phyloP scores from a whole-genome alignment of 2,329 filamentous ascomycete species.

The Alternaria tenuissima region DNA sequence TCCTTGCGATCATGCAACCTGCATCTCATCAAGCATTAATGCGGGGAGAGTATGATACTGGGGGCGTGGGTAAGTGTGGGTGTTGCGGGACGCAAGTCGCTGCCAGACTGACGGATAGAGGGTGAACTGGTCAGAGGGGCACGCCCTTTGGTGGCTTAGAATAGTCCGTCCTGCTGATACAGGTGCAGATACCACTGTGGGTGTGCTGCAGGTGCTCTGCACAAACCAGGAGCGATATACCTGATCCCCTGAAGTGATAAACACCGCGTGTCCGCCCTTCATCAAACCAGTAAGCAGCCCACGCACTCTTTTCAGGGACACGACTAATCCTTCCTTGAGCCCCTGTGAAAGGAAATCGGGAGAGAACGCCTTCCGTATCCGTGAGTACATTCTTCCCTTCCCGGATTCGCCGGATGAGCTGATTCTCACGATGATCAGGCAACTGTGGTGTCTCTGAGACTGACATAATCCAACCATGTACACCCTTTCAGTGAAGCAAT shows the following conservation, averaged over 20 bases:
- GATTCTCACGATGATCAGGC: not conserved
- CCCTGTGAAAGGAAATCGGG: not conserved
- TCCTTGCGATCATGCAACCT: constrained; percentile 31
- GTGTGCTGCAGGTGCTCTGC: constrained; percentile 13
- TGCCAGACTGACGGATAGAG: constrained; percentile 6
- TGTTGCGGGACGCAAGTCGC: constrained; percentile 12
- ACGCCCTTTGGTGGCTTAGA: constrained; percentile 4
- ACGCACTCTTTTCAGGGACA: not conserved
- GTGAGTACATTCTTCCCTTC: not conserved
- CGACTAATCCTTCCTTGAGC: not conserved
- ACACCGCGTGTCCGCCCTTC: constrained; percentile 1
- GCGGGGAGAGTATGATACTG: constrained; percentile 20
- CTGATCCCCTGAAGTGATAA: constrained; percentile 10
- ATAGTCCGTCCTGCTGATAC: constrained; percentile 12
- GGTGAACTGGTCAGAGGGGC: not conserved
- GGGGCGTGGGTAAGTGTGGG: constrained; percentile 14
- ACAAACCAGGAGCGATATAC: constrained; percentile 4
- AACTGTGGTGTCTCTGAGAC: not conserved
- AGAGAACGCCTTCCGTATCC: not conserved
- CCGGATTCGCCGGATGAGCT: not conserved
- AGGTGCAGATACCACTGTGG: constrained; percentile 12
- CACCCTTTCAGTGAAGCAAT: not conserved
- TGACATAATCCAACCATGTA: not conserved
- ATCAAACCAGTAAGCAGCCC: constrained; percentile 4
- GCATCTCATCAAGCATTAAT: constrained; percentile 19